Evolutionary conservation across 768 basidiomycete genomes (phyloP), one percentile per base, ranked within the genome.

Genomic region (Scleroderma citrinum): DNA sequence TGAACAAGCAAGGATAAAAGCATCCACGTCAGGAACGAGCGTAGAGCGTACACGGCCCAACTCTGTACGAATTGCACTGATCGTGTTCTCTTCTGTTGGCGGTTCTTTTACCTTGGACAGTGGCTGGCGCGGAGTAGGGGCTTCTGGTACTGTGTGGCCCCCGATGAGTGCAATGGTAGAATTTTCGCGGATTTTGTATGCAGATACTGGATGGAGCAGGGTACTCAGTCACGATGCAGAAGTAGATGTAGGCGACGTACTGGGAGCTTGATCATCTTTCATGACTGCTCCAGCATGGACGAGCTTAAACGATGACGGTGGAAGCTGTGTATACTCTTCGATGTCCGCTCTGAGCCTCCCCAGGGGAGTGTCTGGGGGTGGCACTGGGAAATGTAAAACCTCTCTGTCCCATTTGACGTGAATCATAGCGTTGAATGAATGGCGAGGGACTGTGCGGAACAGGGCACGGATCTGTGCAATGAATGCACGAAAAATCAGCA

Each of bases 281-380:
- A 97, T 86, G 65, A 96, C 79, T 2, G 90, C 92, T 34, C 95
- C 95, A 40, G 86, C 81, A 69, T 87, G 84, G 54, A 98, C 82
- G 60, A 98, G 77, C 65, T 92, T 91, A 76, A 96, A 90, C 24
- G 78, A 77, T 55, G 76, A 59, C 24, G 68, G 64, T 0, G 85
- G 79, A 12, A 97, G 76, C 47, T 83, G 82, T 2, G 89, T 93
- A 59, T 85, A 80, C 5, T 83, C 76, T 13, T 89, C 83, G 44
- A 96, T 70, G 19, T 76, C 72, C 3, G 72, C 56, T 34, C 87
- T 77, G 45, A 94, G 66, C 7, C 68, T 67, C 21, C 71, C 70
- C 41, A 93, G 76, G 12, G 76, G 76, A 0, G 86, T 79, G 45
- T 75, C 60, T 17, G 74, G 78, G 0, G 76, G 68, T 7, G 88